Percentiles rank a stretch among this genome's conserved stretches.
Evolutionary conservation across 441 rosid species (phyloP).

Genomic region (Gossypium gossypioides): DNA sequence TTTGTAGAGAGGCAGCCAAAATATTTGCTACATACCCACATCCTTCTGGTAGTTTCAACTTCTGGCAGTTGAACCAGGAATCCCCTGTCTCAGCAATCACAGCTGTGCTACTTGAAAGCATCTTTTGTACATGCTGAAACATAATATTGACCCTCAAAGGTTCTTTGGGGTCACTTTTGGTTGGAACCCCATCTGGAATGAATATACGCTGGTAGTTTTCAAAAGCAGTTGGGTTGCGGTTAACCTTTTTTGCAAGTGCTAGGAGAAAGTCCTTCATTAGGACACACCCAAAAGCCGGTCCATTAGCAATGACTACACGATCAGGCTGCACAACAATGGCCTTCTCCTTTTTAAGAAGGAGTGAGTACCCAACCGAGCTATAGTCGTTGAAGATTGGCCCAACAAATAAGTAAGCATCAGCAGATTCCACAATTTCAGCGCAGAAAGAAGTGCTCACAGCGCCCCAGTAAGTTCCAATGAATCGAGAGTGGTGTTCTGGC

Average conservation of each 20-base stretch:
- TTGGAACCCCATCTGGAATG: neutral
- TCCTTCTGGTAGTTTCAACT: constrained; percentile 1
- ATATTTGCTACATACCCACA: neutral
- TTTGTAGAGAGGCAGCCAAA: neutral
- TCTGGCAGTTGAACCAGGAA: constrained; percentile 5
- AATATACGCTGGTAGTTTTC: neutral
- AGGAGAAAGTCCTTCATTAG: constrained; percentile 2
- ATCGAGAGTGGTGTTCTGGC: neutral
- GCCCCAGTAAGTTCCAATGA: constrained; percentile 5
- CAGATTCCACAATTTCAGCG: constrained; percentile 2
- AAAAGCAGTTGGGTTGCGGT: neutral
- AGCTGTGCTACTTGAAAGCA: neutral
- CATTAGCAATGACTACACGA: constrained; percentile 1
- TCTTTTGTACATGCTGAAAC: neutral
- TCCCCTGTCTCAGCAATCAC: constrained; percentile 8
- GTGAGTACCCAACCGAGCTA: constrained; percentile 2
- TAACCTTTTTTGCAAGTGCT: neutral
- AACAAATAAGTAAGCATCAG: constrained; percentile 2
- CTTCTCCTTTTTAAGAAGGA: neutral
- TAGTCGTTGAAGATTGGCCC: constrained; percentile 1
- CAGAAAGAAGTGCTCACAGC: neutral
- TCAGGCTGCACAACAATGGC: constrained; percentile 6
- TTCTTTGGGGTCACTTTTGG: neutral
- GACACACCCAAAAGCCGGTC: neutral
- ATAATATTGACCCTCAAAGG: constrained; percentile 1